Evolutionary conservation across 1,284 basidiomycete genomes (phyloP), one percentile per base, ranked within the genome.

Genomic region (Naganishia liquefaciens): DNA sequence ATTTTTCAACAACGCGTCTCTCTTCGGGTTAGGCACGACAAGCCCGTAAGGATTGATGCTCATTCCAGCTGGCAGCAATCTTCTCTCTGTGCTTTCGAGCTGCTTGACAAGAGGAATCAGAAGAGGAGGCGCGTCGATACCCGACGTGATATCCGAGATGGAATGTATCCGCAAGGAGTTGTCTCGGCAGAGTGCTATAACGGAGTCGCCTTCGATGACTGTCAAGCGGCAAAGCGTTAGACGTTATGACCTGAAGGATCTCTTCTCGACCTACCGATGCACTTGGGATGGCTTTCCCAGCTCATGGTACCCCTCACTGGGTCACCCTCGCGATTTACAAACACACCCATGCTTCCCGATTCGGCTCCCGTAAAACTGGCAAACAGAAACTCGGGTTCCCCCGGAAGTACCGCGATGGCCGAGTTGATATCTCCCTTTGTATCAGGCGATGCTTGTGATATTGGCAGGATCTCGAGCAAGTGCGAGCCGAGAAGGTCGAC

Each of bases 281-380:
- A 84, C 44, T 86, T 79, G 0, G 92, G 90, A 79, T 93, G 87
- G 51, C 81, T 83, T 0, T 85, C 82, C 90, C 91, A 95, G 74
- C 92, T 85, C 39, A 95, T 80, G 2, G 92, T 93, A 1, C 91
- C 91, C 50, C 93, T 84, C 10, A 91, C 88, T 13, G 93, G 91
- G 75, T 94, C 91, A 1, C 91, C 92, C 13, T 86, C 84, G 0
- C 86, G 85, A 28, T 85, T 91, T 68, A 95, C 82, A 73, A 96
- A 95, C 1, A 95, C 79, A 0, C 93, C 93, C 62, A 95, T 81
- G 0, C 90, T 88, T 64, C 82, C 86, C 50, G 51, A 46, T 5
- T 80, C 77, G 0, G 70, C 68, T 9, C 90, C 91, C 0, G 86
- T 90, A 60, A 70, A 79, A 61, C 76, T 79, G 5, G 80, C 79